Evolutionary conservation across 164 flowering plant species (phyloP).

Genomic region (Chloranthus sessilifolius): DNA sequence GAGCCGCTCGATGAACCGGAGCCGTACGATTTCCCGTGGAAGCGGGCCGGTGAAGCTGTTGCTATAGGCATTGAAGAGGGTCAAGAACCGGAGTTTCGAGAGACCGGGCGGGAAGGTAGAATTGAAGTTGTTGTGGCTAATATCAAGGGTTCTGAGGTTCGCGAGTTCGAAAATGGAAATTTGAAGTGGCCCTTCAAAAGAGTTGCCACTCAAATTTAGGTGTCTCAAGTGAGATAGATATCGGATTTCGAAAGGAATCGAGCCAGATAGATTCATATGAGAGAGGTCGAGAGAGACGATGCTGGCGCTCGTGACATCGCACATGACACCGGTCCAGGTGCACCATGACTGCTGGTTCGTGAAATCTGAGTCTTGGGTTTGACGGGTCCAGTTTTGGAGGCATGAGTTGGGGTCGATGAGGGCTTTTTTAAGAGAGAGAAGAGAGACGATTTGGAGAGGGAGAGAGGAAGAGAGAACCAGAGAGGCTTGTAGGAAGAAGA

Average conservation of each 20-base stretch:
- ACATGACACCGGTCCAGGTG: constrained; percentile 78
- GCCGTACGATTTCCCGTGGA: constrained; percentile 44
- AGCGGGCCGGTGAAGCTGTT: constrained; percentile 77
- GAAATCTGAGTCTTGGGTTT: constrained; percentile 12
- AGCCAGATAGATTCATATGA: constrained; percentile 66
- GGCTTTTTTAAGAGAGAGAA: constrained; percentile 65
- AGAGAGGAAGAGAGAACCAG: constrained; percentile 18
- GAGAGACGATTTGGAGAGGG: constrained; percentile 43
- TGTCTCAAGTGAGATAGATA: constrained; percentile 34
- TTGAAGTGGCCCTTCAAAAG: constrained; percentile 60
- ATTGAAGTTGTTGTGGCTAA: constrained; percentile 71
- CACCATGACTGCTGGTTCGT: constrained; percentile 55
- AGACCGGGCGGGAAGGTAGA: constrained; percentile 63
- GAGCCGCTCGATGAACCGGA: constrained; percentile 49
- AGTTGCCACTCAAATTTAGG: constrained; percentile 69
- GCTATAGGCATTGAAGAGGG: constrained; percentile 59
- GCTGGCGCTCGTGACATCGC: constrained; percentile 35
- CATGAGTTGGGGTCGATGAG: constrained; percentile 54
- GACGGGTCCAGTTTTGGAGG: constrained; percentile 55
- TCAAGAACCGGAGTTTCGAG: constrained; percentile 47
- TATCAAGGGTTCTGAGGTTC: constrained; percentile 51
- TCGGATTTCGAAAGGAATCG: constrained; percentile 40
- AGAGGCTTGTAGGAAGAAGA: constrained; percentile 10
- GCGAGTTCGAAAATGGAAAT: constrained; percentile 43
- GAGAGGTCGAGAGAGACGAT: constrained; percentile 69